phyloP scores from a whole-genome alignment of 371 early-diverging fungal genomes.

The Mucor sp. region DNA sequence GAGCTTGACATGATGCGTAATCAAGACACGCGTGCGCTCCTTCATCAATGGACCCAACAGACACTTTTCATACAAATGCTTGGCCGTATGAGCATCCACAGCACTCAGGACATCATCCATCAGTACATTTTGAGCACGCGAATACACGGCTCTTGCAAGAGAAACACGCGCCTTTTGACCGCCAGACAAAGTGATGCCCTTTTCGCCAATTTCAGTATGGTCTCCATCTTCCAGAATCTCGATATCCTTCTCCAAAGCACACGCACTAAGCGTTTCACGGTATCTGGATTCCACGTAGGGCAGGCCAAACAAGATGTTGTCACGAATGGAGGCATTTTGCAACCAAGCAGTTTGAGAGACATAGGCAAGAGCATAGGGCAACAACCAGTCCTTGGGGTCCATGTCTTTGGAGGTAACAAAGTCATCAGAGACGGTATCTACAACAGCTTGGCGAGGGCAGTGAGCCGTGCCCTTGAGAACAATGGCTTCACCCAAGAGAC shows the following conservation, averaged over 20 bases:
- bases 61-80: conserved; percentile 72
- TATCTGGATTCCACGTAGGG: conserved; percentile 69
- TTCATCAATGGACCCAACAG: conserved; percentile 67
- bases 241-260: conserved; percentile 80
- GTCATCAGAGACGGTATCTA: conserved; percentile 33
- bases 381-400: conserved; percentile 33
- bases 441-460: conserved; percentile 20
- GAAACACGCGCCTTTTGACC: conserved; percentile 81
- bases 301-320: conserved; percentile 85
- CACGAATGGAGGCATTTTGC: conserved; percentile 75
- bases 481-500: conserved; percentile 56
- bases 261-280: conserved; percentile 58
- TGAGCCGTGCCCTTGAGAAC: conserved; percentile 8
- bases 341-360: conserved; percentile 86
- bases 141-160: conserved; percentile 81
- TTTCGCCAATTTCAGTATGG: conserved; percentile 88
- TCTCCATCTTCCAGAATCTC: conserved; percentile 82
- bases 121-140: conserved; percentile 66
- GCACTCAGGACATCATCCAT: conserved; percentile 84
- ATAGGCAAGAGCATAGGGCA: conserved; percentile 65
- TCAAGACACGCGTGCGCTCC: conserved; percentile 79
- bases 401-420: conserved; percentile 37
- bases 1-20: conserved; percentile 82
- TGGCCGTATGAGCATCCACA: conserved; percentile 87
- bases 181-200: conserved; percentile 86